Conservation (phyloP, 345 rosid species). For the Syzygium aqueum region DNA sequence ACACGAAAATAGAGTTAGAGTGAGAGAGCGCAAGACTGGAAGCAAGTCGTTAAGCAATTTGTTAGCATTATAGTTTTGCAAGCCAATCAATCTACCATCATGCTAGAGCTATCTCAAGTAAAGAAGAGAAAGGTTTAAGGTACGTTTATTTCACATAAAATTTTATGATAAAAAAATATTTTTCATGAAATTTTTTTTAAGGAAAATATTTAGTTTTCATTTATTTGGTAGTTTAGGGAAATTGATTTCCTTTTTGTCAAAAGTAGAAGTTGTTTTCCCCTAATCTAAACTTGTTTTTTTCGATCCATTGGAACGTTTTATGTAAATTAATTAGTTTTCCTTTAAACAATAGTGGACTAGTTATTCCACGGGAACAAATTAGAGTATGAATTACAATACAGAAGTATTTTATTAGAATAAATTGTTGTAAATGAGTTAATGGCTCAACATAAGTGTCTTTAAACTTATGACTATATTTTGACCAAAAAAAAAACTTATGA, state of each 20-base stretch:
- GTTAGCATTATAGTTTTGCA: neutral
- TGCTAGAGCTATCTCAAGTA: neutral
- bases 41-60: neutral
- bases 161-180: fast-evolving
- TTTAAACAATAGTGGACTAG: neutral
- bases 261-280: neutral
- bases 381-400: neutral
- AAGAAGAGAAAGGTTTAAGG: neutral
- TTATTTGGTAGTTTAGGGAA: neutral
- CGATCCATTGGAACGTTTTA: fast-evolving
- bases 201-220: neutral
- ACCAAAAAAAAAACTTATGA: too few species aligned
- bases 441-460: too few species aligned
- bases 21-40: neutral
- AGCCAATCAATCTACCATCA: neutral
- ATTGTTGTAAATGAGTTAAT: neutral
- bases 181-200: neutral
- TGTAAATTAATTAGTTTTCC: neutral
- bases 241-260: neutral
- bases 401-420: neutral
- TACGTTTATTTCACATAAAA: neutral
- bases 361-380: neutral
- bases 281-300: neutral
- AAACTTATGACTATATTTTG: too few species aligned
- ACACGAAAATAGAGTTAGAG: neutral